These are phyloP conservation scores for Poronia punctata DNA, from an alignment of 495 filamentous ascomycete genomes.

Conservation along the genomic window DNA sequence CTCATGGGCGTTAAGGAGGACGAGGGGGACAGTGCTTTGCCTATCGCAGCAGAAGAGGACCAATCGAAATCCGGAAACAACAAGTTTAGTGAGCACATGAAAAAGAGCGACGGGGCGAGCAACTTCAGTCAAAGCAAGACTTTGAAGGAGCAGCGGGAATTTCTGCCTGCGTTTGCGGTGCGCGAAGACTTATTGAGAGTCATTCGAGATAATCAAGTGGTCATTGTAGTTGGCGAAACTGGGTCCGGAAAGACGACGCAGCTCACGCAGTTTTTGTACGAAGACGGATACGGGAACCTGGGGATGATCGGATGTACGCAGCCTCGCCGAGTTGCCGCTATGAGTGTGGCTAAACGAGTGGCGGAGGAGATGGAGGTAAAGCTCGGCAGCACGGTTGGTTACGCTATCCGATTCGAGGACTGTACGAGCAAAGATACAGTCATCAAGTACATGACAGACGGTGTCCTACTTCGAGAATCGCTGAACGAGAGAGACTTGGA, in stretches of 20 bases:
- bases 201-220: conserved; percentile 93
- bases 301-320: conserved; percentile 96
- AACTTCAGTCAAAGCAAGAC: conserved; percentile 90
- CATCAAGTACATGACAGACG: conserved; percentile 99
- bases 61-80: conserved; percentile 40
- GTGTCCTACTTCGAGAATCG: conserved; percentile 88
- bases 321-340: conserved; percentile 89
- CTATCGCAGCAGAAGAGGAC: conserved; percentile 66
- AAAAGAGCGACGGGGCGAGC: conserved; percentile 82
- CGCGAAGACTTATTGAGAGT: conserved; percentile 91
- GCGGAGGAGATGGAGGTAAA: conserved; percentile 99
- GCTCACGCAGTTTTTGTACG: conserved; percentile 89
- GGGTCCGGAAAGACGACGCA: conserved; percentile 97
- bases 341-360: conserved; percentile 98
- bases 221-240: conserved; percentile 94
- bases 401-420: conserved; percentile 98
- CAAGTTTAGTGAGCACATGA: conserved; percentile 88
- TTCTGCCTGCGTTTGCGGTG: conserved; percentile 91
- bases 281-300: conserved; percentile 80
- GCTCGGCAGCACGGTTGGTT: conserved; percentile 82
- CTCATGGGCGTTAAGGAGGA: conserved; percentile 94
- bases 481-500: conserved; percentile 88
- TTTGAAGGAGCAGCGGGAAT: conserved; percentile 86
- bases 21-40: conserved; percentile 80
- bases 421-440: conserved; percentile 89